These are phyloP conservation scores for Plasmopara muralis DNA, from an alignment of 352 stramenopile species.

Conservation along the genomic window DNA sequence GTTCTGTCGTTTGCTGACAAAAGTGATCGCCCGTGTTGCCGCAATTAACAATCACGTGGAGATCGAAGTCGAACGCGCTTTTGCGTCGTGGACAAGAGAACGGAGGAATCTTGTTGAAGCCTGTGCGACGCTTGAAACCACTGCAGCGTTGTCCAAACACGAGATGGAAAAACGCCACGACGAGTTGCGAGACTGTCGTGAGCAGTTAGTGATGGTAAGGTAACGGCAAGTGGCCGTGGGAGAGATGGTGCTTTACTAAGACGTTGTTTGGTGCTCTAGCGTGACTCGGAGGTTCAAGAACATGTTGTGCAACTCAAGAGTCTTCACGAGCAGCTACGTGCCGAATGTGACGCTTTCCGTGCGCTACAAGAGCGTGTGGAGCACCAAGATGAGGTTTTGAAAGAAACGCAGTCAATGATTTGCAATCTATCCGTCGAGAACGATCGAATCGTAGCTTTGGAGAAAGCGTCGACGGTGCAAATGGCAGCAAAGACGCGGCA, in stretches of 20 bases:
- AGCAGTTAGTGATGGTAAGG: slow-evolving; percentile 25
- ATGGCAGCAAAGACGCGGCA: slow-evolving; percentile 12
- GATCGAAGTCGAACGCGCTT: slow-evolving; percentile 7
- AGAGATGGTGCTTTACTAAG: slow-evolving; percentile 1
- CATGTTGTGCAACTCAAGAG: slow-evolving; percentile 14
- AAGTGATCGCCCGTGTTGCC: slow-evolving; percentile 9
- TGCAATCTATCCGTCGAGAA: slow-evolving; percentile 30
- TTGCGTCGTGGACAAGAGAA: slow-evolving; percentile 37
- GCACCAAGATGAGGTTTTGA: slow-evolving; percentile 10
- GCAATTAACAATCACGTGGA: slow-evolving; percentile 11
- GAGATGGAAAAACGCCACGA: slow-evolving; percentile 36
- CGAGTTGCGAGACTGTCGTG: slow-evolving; percentile 15
- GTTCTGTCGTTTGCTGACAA: slow-evolving; percentile 13
- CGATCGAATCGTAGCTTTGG: slow-evolving; percentile 23
- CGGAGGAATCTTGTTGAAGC: slow-evolving; percentile 26
- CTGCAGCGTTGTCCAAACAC: slow-evolving; percentile 23
- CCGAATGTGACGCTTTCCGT: slow-evolving; percentile 12
- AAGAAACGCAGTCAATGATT: slow-evolving; percentile 13
- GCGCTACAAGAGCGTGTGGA: slow-evolving; percentile 21
- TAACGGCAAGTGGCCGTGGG: not conserved
- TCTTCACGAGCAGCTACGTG: slow-evolving; percentile 23
- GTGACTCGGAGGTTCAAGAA: slow-evolving; percentile 18
- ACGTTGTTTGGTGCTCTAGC: slow-evolving; percentile 11
- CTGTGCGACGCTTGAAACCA: slow-evolving; percentile 26
- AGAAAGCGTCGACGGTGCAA: slow-evolving; percentile 21